Evolutionary conservation across 768 basidiomycete genomes (phyloP), one percentile per base, ranked within the genome.

Genomic region (Lactifluus piperatus): DNA sequence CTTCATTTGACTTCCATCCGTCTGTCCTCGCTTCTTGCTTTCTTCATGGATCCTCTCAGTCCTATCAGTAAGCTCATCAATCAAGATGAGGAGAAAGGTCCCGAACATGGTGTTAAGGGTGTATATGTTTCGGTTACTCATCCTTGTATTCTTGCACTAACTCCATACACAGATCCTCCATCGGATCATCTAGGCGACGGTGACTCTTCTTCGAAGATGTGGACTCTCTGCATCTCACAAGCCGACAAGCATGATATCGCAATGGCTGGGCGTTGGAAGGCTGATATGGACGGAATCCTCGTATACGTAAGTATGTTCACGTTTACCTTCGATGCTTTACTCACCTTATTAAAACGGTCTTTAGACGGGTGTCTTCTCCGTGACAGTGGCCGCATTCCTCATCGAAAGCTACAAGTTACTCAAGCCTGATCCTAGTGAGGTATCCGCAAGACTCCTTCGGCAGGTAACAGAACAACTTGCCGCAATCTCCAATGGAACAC

Each of bases 351-450:
- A 26, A 44, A 36, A 4, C 16, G 26, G 2, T 30, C 14, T 49
- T 16, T 37, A 64, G 62, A 55, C 62, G 24, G 62, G 62, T 46
- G 44, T 64, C 5, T 64, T 64, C 43, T 56, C 62, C 0, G 62
- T 62, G 14, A 62, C 55, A 4, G 54, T 64, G 18, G 57, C 62
- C 22, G 60, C 62, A 29, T 64, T 64, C 32, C 32, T 64, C 24
- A 52, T 64, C 30, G 62, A 63, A 36, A 62, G 62, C 27, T 53
- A 63, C 51, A 64, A 64, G 48, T 27, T 4, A 24, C 60, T 64
- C 30, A 51, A 43, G 32, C 62, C 54, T n/a, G 60, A 64, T 60
- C 26, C 39, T 9, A 22, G 43, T 34, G 62, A 57, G 2, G 32
- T n/a, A 4, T 36, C 60, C 8, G 30, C 30, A 1, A 22, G 0